These are phyloP conservation scores for Lactifluus hygrophoroides DNA, from an alignment of 768 basidiomycete species.

Conservation along the genomic window DNA sequence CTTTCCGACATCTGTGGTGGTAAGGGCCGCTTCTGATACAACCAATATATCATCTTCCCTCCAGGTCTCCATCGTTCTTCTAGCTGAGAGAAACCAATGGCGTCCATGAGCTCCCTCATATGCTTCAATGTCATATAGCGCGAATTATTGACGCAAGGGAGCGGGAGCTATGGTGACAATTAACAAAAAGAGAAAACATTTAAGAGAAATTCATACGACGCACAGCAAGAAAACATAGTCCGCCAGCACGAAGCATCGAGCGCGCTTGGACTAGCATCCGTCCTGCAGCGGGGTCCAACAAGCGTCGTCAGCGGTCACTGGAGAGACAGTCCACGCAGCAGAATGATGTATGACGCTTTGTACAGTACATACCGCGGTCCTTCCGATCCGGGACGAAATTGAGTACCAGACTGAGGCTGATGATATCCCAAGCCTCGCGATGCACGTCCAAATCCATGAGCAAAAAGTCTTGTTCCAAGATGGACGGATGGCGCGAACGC, in stretches of 20 bases:
- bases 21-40: slow-evolving; percentile 47
- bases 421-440: slow-evolving; percentile 57
- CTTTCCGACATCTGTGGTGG: slow-evolving; percentile 2
- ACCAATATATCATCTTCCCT: slow-evolving; percentile 85
- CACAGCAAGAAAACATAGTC: slow-evolving; percentile 65
- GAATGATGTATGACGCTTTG: no score
- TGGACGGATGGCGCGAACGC: slow-evolving; percentile 71
- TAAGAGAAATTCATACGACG: slow-evolving; percentile 23
- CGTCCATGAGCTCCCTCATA: slow-evolving; percentile 47
- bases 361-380: slow-evolving; percentile 55
- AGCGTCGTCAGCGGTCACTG: background rate
- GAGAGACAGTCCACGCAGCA: background rate
- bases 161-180: slow-evolving; percentile 53
- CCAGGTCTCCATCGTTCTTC: slow-evolving; percentile 52
- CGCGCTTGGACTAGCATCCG: slow-evolving; percentile 61
- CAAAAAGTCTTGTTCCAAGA: slow-evolving; percentile 83
- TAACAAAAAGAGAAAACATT: background rate
- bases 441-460: slow-evolving; percentile 45
- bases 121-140: slow-evolving; percentile 64
- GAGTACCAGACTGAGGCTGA: slow-evolving; percentile 82
- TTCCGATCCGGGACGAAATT: slow-evolving; percentile 76
- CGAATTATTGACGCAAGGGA: slow-evolving; percentile 80
- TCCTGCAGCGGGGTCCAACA: slow-evolving; percentile 37
- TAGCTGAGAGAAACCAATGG: slow-evolving; percentile 55
- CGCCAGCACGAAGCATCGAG: slow-evolving; percentile 42